Conservation (phyloP, 2,329 filamentous ascomycete genomes). For the Botryotinia calthae region DNA sequence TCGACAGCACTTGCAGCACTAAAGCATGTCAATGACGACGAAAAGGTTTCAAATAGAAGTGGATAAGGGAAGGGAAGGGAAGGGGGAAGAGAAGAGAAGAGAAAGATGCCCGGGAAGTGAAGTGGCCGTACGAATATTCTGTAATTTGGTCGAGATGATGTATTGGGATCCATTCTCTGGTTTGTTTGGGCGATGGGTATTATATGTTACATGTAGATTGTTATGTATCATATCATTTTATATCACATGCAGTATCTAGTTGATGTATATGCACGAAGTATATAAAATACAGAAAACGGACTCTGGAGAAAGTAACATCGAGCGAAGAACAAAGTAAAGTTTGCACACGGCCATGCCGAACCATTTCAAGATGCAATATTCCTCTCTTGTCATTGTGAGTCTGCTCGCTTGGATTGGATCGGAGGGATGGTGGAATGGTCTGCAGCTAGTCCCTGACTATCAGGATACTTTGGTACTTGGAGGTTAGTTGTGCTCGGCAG, state of each 20-base stretch:
- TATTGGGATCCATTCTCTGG: neutral
- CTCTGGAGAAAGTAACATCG: neutral
- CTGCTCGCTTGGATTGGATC: neutral
- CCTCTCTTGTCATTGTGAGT: neutral
- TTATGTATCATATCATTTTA: neutral
- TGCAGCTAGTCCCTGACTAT: neutral
- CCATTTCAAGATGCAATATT: neutral
- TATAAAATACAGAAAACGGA: neutral
- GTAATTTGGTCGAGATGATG: neutral
- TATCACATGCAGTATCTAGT: too few relatives aligned
- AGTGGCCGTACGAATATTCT: too few relatives aligned
- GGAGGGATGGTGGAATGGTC: neutral
- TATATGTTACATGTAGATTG: too few relatives aligned
- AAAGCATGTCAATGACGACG: neutral
- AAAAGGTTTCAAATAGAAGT: conserved; percentile 9
- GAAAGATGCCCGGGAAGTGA: neutral
- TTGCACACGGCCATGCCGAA: too few relatives aligned
- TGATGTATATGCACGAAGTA: too few relatives aligned
- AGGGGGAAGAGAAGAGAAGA: too few relatives aligned
- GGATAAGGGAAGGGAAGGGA: neutral
- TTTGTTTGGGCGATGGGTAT: neutral
- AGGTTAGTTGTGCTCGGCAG: neutral
- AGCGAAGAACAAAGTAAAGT: neutral
- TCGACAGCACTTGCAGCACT: neutral
- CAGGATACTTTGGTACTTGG: neutral